Conservation (phyloP, 192 early-diverging fungal genomes). For the Podila clonocystis region DNA sequence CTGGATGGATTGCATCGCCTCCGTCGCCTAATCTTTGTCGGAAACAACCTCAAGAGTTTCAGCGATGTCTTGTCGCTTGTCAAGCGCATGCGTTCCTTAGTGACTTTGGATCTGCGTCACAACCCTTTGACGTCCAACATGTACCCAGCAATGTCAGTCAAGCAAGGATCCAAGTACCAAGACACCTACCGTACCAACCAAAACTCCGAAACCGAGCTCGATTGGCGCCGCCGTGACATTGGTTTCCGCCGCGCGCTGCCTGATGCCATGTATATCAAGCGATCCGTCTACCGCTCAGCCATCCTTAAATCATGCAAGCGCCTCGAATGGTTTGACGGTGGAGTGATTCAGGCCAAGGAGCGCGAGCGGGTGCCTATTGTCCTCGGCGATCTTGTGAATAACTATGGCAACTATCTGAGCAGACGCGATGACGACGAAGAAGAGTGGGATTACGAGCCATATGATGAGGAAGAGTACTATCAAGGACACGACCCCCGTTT, state of each 20-base stretch:
- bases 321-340: slow-evolving; percentile 49
- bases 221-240: slow-evolving; percentile 46
- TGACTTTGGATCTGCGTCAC: slow-evolving; percentile 41
- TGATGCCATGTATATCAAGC: slow-evolving; percentile 40
- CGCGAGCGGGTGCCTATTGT: slow-evolving; percentile 32
- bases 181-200: slow-evolving; percentile 47
- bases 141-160: slow-evolving; percentile 52
- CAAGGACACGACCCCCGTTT: not conserved
- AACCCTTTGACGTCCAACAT: slow-evolving; percentile 49
- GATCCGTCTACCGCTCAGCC: slow-evolving; percentile 41
- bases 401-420: slow-evolving; percentile 32
- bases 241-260: slow-evolving; percentile 39
- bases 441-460: slow-evolving; percentile 22
- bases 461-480: slow-evolving; percentile 8
- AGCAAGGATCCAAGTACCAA: slow-evolving; percentile 47
- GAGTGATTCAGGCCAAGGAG: slow-evolving; percentile 28
- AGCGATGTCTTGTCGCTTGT: slow-evolving; percentile 32
- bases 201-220: slow-evolving; percentile 33
- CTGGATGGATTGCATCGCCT: slow-evolving; percentile 48
- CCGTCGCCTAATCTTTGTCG: slow-evolving; percentile 54
- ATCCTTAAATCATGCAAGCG: slow-evolving; percentile 45
- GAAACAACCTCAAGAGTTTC: slow-evolving; percentile 53
- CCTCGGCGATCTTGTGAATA: slow-evolving; percentile 25
- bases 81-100: slow-evolving; percentile 47
- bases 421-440: slow-evolving; percentile 45